Evolutionary conservation across 371 early-diverging fungal species (phyloP), one percentile per base, ranked within the genome.

Genomic region (Syncephalastrum monosporum): DNA sequence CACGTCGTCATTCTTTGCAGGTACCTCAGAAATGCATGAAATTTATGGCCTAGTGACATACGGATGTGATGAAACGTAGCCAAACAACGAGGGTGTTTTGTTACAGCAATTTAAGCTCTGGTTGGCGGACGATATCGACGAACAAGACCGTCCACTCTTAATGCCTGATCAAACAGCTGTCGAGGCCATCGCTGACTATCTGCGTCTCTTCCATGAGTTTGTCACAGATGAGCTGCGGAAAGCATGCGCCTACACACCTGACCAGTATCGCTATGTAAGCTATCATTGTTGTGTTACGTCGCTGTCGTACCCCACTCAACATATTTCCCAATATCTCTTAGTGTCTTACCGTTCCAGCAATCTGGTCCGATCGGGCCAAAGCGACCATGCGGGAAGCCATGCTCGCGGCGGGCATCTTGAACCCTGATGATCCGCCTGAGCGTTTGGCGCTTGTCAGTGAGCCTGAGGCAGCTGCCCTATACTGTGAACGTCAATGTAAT

Each of bases 361-460:
- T 78, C 57, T 78, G 79, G 79, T 63, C 65, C 43, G 78, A 77
- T 48, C 64, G 64, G 42, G 79, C 75, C 10, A 78, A 78, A 60
- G 71, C 73, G 6, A 57, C 60, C 2, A 78, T 78, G 79, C 64
- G 79, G 49, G 66, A 71, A 49, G 79, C 73, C 0, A 71, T 71
- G 17, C 62, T 75, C n/a, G 41, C 69, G 55, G 79, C 79, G 13
- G 67, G 62, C n/a, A 70, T 78, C 23, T 66, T 77, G 46, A 56
- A 65, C 14, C 47, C 52, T 7, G 69, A 69, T 53, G 79, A 78
- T 47, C 75, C 71, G 27, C 69, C 69, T 5, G 68, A 66, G n/a
- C 55, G 79, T 52, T 60, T 84, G 15, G 60, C 76, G 56, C 57
- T 84, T 42, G 75, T 84, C 43, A 79, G 77, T 44, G 83, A 83